A percentile compares a stretch with the other conserved stretches of the same genome.
phyloP scores from a whole-genome alignment of 2,329 filamentous ascomycete species.

The Tolypocladium pustulatum region DNA sequence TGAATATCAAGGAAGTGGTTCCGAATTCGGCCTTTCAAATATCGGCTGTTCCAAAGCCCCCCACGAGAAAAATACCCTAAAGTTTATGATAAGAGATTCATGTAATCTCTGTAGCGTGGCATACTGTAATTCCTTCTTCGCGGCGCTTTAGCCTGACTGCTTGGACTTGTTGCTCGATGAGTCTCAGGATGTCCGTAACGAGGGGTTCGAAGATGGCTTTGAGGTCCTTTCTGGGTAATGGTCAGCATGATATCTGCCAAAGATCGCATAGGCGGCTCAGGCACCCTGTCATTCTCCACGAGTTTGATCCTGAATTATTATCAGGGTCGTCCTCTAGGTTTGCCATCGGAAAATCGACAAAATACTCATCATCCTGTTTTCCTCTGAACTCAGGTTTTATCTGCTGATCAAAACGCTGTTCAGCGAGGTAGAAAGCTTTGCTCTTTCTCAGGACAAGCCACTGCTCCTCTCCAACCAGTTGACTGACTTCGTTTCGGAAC shows the following conservation, averaged over 20 bases:
- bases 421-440: background rate
- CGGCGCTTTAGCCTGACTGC: background rate
- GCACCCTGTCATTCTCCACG: background rate
- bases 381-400: background rate
- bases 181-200: background rate
- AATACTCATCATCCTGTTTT: background rate
- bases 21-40: background rate
- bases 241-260: background rate
- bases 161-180: background rate
- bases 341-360: background rate
- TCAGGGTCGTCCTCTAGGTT: background rate
- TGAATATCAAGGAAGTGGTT: background rate
- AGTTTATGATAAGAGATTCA: background rate
- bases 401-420: background rate
- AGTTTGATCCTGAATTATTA: background rate
- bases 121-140: background rate
- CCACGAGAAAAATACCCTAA: background rate
- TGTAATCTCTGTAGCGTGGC: background rate
- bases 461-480: background rate
- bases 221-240: background rate
- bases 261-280: background rate
- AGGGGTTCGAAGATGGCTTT: background rate
- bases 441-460: background rate
- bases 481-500: background rate
- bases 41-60: background rate